These are phyloP conservation scores for Penicillium herquei DNA, from an alignment of 495 filamentous ascomycete species.

Conservation along the genomic window DNA sequence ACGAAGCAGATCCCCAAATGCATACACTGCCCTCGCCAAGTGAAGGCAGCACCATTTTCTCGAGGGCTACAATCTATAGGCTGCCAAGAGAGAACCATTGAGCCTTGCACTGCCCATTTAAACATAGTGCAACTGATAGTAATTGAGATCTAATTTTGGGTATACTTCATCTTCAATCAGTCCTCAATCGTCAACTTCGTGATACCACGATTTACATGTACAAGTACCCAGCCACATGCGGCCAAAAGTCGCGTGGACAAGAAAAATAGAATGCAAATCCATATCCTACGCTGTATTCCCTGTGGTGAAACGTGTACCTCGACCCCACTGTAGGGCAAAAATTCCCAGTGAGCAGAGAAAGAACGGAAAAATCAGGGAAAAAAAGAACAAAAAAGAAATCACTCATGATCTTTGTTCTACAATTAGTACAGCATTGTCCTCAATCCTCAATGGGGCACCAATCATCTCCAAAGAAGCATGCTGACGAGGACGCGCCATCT, in stretches of 20 bases:
- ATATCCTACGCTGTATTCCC: constrained; percentile 9
- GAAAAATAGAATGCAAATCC: not conserved
- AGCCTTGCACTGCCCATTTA: not conserved
- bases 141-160: not conserved
- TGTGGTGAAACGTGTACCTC: constrained; percentile 15
- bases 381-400: not conserved
- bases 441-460: not conserved
- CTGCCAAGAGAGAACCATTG: no score
- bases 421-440: not conserved
- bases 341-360: not conserved
- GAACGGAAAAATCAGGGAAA: not conserved
- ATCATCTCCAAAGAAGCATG: not conserved
- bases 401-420: not conserved
- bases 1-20: constrained; percentile 8
- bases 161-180: no score
- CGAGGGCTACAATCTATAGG: not conserved
- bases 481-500: constrained; percentile 10
- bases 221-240: not conserved
- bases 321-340: constrained; percentile 1
- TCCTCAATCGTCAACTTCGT: no score
- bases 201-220: no score
- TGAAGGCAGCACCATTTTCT: constrained; percentile 7
- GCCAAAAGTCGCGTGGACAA: constrained; percentile 4
- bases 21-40: constrained; percentile 10
- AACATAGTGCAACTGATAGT: no score